Evolutionary conservation across 306 rosid genomes (phyloP).

Genomic region (Glycine latifolia): DNA sequence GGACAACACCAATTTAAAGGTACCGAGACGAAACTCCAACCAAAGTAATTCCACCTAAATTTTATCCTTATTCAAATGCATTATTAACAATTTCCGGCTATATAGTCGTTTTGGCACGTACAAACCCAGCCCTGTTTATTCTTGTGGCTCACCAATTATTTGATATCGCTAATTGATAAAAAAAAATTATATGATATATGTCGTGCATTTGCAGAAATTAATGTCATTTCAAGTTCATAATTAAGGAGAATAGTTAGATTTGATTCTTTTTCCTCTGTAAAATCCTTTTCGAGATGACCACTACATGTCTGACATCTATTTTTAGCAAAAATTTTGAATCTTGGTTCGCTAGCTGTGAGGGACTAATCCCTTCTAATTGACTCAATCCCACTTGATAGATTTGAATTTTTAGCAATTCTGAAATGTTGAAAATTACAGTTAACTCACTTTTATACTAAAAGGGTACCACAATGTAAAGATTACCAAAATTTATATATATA

Average conservation of each 20-base stretch:
- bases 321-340: too few relatives aligned
- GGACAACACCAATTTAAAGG: constrained; percentile 14
- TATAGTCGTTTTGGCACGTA: neutral
- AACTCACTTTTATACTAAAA: neutral
- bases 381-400: too few relatives aligned
- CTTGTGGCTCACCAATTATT: neutral
- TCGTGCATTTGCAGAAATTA: neutral
- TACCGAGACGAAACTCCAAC: neutral
- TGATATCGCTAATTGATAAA: neutral
- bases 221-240: neutral
- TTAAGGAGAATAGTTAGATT: neutral
- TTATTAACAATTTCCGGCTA: neutral
- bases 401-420: neutral
- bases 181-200: neutral
- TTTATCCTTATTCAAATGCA: neutral
- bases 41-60: neutral
- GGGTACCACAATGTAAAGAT: neutral
- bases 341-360: too few relatives aligned
- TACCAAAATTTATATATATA: too few relatives aligned
- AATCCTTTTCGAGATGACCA: too few relatives aligned
- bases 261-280: too few relatives aligned
- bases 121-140: neutral
- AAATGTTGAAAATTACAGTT: neutral
- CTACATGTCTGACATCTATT: too few relatives aligned
- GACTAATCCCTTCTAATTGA: too few relatives aligned